Evolutionary conservation across 2,329 filamentous ascomycete species (phyloP).

Genomic region (Fusarium newnesense): DNA sequence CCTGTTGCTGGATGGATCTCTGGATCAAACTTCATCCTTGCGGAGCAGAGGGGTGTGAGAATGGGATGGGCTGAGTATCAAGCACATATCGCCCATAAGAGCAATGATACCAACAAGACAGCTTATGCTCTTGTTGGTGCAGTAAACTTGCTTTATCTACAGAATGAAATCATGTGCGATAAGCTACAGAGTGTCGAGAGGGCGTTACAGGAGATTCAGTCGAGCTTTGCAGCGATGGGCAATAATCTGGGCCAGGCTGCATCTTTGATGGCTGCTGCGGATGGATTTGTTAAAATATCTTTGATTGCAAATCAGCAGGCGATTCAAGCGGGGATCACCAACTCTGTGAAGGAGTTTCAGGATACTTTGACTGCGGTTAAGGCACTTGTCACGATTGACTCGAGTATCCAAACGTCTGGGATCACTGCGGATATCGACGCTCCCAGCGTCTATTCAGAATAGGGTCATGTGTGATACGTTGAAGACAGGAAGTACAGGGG

Average conservation of each 20-base stretch:
- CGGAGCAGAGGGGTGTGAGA: rapidly evolving
- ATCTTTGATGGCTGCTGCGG: rapidly evolving
- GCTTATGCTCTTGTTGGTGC: rapidly evolving
- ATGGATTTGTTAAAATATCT: rapidly evolving
- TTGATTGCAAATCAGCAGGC: background rate
- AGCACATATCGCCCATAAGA: rapidly evolving
- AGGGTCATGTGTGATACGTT: rapidly evolving
- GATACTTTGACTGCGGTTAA: background rate
- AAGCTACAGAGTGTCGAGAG: rapidly evolving
- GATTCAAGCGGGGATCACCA: rapidly evolving
- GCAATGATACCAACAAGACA: background rate
- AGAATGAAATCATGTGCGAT: rapidly evolving
- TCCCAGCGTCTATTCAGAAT: background rate
- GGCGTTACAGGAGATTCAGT: rapidly evolving
- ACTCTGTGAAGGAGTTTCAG: rapidly evolving
- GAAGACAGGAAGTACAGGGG: rapidly evolving
- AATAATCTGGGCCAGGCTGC: rapidly evolving
- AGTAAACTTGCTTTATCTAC: rapidly evolving
- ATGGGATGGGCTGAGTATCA: rapidly evolving
- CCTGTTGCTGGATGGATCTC: rapidly evolving
- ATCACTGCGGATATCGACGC: background rate
- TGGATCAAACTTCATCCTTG: rapidly evolving
- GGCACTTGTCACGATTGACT: rapidly evolving
- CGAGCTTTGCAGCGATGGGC: rapidly evolving
- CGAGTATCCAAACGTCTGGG: rapidly evolving